Percentiles rank a stretch among this genome's conserved stretches.
These are phyloP conservation scores for Rhododendron simsii DNA, from an alignment of 148 eudicot species.

Conservation along the genomic window DNA sequence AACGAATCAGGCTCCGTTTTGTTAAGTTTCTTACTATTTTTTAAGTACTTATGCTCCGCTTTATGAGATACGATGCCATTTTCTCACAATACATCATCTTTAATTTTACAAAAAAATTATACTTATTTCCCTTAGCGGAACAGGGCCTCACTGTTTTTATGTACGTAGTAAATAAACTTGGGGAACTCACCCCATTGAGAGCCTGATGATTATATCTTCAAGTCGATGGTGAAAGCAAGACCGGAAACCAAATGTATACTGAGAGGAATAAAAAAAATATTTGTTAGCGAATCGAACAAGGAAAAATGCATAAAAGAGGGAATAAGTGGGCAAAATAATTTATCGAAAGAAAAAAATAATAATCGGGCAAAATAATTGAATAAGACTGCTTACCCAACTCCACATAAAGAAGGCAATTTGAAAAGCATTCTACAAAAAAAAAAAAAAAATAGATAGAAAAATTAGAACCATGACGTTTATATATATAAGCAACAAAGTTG, in stretches of 20 bases:
- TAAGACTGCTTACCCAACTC: slow-evolving; percentile 17
- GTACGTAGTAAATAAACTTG: neutral
- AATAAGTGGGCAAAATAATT: too few species aligned
- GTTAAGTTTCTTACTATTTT: too few species aligned
- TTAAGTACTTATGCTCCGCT: too few species aligned
- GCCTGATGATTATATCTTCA: slow-evolving; percentile 7
- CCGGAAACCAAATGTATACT: slow-evolving; percentile 33
- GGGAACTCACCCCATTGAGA: slow-evolving; percentile 7
- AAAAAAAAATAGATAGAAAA: neutral
- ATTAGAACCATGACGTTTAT: neutral
- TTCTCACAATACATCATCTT: too few species aligned
- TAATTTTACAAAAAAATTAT: too few species aligned
- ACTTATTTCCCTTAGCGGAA: too few species aligned
- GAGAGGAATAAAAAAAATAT: neutral
- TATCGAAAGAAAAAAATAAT: too few species aligned
- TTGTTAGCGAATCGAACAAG: neutral
- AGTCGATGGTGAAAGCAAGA: slow-evolving; percentile 29
- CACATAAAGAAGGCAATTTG: slow-evolving; percentile 30
- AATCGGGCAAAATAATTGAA: neutral
- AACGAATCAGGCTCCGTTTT: neutral
- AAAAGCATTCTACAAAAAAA: slow-evolving; percentile 30
- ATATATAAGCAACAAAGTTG: neutral
- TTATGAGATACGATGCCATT: too few species aligned
- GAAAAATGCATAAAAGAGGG: neutral
- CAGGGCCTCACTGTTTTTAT: too few species aligned